These are phyloP conservation scores for Aspergillus incahuasiensis DNA, from an alignment of 495 filamentous ascomycete species.

Conservation along the genomic window DNA sequence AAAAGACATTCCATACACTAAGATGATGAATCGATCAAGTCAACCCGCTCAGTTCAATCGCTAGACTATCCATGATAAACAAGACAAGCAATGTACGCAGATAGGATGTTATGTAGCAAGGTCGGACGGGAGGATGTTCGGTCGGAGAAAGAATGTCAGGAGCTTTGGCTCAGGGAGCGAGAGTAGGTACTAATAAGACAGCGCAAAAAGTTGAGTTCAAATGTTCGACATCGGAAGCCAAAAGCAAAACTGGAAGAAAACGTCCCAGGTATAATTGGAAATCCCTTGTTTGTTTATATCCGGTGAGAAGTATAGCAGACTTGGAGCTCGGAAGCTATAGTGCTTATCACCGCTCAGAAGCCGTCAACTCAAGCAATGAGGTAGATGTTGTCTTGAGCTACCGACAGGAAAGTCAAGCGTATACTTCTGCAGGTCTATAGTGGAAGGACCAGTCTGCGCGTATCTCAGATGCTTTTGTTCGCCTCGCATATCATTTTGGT, in stretches of 20 bases:
- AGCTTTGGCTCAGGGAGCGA: constrained; percentile 12
- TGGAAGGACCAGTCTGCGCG: constrained; percentile 4
- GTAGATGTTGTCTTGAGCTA: background rate
- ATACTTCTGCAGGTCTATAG: constrained; percentile 13
- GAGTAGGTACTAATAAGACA: background rate
- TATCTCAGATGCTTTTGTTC: background rate
- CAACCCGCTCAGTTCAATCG: constrained; percentile 32
- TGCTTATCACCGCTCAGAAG: constrained; percentile 4
- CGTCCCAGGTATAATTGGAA: background rate
- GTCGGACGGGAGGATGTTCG: background rate
- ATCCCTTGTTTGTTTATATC: background rate
- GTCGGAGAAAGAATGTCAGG: constrained; percentile 12
- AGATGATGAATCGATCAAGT: constrained; percentile 14
- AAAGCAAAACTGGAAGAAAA: constrained; percentile 2
- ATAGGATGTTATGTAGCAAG: background rate
- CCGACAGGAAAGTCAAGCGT: background rate
- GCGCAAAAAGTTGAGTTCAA: constrained; percentile 1
- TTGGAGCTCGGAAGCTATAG: constrained; percentile 1
- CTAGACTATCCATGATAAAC: constrained; percentile 30
- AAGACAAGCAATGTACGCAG: constrained; percentile 15
- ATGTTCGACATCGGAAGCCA: background rate
- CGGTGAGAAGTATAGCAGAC: background rate
- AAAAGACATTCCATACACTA: constrained; percentile 11
- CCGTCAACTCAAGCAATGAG: constrained; percentile 4
- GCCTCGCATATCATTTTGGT: background rate